A percentile compares a stretch with the other conserved stretches of the same genome.
Evolutionary conservation across 306 rosid genomes (phyloP).

Genomic region (Astragalus glycyphyllos): DNA sequence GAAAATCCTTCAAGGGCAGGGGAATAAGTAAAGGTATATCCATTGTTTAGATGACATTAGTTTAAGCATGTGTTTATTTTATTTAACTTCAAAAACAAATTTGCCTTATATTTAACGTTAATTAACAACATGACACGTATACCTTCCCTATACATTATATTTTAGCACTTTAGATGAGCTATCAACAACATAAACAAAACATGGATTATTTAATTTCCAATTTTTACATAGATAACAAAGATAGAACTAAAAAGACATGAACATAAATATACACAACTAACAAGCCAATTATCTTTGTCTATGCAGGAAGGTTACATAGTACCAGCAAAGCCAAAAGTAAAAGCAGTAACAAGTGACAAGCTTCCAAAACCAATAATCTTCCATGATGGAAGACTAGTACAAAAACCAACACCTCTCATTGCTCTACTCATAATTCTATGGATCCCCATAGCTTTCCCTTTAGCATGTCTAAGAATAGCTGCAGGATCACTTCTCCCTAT

Average conservation of each 20-base stretch:
- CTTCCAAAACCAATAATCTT: slow-evolving; percentile 85
- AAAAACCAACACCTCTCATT: slow-evolving; percentile 70
- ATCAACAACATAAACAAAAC: neutral
- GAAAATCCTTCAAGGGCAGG: no score
- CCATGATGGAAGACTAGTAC: slow-evolving; percentile 82
- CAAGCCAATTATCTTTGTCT: neutral
- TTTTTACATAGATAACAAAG: neutral
- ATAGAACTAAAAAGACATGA: neutral
- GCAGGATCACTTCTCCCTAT: slow-evolving; percentile 87
- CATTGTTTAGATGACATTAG: no score
- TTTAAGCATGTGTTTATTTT: no score
- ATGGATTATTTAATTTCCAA: neutral
- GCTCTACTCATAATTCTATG: slow-evolving; percentile 68
- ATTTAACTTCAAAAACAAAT: no score
- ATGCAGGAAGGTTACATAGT: slow-evolving; percentile 78
- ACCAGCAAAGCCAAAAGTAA: slow-evolving; percentile 47
- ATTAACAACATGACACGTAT: no score
- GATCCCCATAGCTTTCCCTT: slow-evolving; percentile 74
- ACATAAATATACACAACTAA: neutral
- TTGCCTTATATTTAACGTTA: no score
- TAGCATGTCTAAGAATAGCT: slow-evolving; percentile 71
- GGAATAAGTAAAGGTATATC: no score
- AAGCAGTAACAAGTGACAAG: slow-evolving; percentile 57
- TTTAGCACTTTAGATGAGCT: neutral
- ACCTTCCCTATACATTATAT: no score